Percentiles rank a stretch among this genome's conserved stretches.
phyloP scores from a whole-genome alignment of 306 rosid species.

The Quillaja saponaria region DNA sequence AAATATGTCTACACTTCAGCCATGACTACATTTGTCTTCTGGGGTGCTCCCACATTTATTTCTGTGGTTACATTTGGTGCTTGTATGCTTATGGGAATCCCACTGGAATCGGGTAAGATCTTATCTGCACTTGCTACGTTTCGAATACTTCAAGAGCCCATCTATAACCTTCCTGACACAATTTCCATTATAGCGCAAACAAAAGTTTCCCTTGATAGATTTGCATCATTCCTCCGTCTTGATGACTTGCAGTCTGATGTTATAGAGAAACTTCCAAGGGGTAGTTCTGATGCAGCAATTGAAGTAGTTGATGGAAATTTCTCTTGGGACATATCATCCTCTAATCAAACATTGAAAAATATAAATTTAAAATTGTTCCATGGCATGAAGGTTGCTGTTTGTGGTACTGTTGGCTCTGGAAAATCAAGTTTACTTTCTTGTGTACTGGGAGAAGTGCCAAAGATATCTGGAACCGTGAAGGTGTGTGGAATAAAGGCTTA shows the following conservation, averaged over 20 bases:
- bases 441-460: conserved; percentile 28
- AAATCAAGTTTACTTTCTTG: conserved; percentile 39
- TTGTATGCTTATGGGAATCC: conserved; percentile 31
- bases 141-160: conserved; percentile 32
- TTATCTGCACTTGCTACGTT: conserved; percentile 42
- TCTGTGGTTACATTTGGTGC: conserved; percentile 38
- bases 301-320: conserved; percentile 34
- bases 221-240: conserved; percentile 32
- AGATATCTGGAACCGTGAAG: conserved; percentile 27
- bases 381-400: conserved; percentile 37
- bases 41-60: conserved; percentile 37
- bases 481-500: conserved; percentile 37
- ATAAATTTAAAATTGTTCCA: conserved; percentile 20
- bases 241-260: conserved; percentile 14
- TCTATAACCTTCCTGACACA: conserved; percentile 30
- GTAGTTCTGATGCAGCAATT: conserved; percentile 26
- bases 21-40: conserved; percentile 23
- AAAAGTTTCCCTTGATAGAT: conserved; percentile 39
- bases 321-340: conserved; percentile 30
- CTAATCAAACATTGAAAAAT: conserved; percentile 18
- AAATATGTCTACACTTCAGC: not conserved
- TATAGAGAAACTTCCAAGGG: conserved; percentile 24
- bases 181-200: conserved; percentile 32
- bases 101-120: conserved; percentile 42
- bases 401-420: conserved; percentile 42